phyloP scores from a whole-genome alignment of 2,329 filamentous ascomycete genomes.

The Beauveria asiatica region DNA sequence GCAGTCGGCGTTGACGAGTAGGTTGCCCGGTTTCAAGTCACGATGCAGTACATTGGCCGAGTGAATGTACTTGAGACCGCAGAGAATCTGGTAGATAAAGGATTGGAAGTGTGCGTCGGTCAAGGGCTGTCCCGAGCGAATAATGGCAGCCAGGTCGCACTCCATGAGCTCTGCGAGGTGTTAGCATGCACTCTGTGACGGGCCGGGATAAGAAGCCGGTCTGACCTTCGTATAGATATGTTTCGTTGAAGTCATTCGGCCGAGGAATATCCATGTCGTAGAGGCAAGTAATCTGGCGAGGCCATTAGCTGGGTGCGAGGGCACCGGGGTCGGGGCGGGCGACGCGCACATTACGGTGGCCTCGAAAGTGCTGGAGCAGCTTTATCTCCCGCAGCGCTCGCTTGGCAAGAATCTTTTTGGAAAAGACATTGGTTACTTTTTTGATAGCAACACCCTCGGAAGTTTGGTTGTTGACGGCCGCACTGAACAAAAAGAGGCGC shows the following conservation, averaged over 20 bases:
- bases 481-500: constrained; percentile 44
- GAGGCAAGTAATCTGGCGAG: constrained; percentile 80
- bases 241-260: constrained; percentile 97
- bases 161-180: constrained; percentile 80
- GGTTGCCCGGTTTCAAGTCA: constrained; percentile 92
- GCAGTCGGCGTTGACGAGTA: constrained; percentile 97
- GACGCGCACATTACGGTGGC: constrained; percentile 68
- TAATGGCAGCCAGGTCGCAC: constrained; percentile 95
- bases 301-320: constrained; percentile 27
- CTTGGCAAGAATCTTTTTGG: constrained; percentile 99
- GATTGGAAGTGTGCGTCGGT: constrained; percentile 99
- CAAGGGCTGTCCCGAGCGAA: constrained; percentile 90
- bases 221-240: constrained; percentile 94
- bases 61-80: constrained; percentile 97
- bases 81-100: constrained; percentile 99
- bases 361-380: constrained; percentile 93
- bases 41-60: constrained; percentile 96
- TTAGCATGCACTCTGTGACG: not conserved
- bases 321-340: not conserved
- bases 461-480: constrained; percentile 83
- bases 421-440: constrained; percentile 99
- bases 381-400: constrained; percentile 97
- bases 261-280: constrained; percentile 99
- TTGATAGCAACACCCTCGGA: constrained; percentile 96
- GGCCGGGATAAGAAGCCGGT: not conserved